A percentile compares a stretch with the other conserved stretches of the same genome.
Evolutionary conservation across 805 yeast genomes (phyloP).

Genomic region (Suhomyces emberorum): DNA sequence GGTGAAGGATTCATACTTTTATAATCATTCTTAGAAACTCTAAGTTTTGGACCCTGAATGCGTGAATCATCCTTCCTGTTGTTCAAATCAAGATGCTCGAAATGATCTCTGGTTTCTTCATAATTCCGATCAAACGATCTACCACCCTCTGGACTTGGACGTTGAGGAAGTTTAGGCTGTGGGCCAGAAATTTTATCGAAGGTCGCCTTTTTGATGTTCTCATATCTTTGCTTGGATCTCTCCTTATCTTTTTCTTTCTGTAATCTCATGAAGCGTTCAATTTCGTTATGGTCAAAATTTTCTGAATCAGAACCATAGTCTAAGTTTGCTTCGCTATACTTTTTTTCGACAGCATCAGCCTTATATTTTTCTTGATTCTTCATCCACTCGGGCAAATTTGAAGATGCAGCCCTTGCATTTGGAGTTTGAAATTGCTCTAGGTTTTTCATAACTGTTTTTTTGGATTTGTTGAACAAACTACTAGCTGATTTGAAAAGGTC

Average conservation of each 20-base stretch:
- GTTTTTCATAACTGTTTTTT: slow-evolving; percentile 58
- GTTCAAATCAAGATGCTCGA: not conserved
- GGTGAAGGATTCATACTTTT: not conserved
- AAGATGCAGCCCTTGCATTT: slow-evolving; percentile 10
- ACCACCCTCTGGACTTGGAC: not conserved
- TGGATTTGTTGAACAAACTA: slow-evolving; percentile 54
- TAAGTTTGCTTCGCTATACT: slow-evolving; percentile 29
- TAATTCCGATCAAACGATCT: not conserved
- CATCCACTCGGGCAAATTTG: slow-evolving; percentile 73
- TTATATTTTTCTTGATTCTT: slow-evolving; percentile 50
- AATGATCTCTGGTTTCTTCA: not conserved
- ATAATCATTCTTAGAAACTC: no score
- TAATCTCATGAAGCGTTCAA: slow-evolving; percentile 33
- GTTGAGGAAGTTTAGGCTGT: not conserved
- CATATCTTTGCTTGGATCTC: slow-evolving; percentile 24
- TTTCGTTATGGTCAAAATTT: slow-evolving; percentile 42
- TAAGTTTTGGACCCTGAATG: not conserved
- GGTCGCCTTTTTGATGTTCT: slow-evolving; percentile 14
- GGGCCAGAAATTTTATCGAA: slow-evolving; percentile 8
- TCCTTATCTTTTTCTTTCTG: slow-evolving; percentile 39
- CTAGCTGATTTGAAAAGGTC: slow-evolving; percentile 62
- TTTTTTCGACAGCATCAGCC: slow-evolving; percentile 33
- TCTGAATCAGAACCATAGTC: slow-evolving; percentile 49
- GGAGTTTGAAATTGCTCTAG: slow-evolving; percentile 51
- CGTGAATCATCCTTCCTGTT: not conserved